These are phyloP conservation scores for Gastroboletus turbinatus DNA, from an alignment of 1,284 basidiomycete genomes.

Conservation along the genomic window DNA sequence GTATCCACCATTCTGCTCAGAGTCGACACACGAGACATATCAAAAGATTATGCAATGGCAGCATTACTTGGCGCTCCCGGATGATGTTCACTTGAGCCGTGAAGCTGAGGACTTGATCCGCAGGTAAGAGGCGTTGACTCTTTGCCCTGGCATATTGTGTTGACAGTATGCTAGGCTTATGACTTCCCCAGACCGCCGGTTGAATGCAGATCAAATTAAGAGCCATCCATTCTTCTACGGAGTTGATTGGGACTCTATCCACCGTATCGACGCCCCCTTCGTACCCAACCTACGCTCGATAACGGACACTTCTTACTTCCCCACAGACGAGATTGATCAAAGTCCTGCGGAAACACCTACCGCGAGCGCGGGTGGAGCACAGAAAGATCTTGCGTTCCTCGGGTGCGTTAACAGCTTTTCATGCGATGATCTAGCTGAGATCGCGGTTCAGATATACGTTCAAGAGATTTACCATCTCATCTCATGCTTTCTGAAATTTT, in stretches of 20 bases:
- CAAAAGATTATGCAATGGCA: slow-evolving; percentile 98
- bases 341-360: slow-evolving; percentile 65
- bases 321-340: slow-evolving; percentile 94
- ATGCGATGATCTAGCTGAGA: slow-evolving; percentile 6
- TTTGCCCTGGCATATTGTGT: background rate
- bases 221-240: slow-evolving; percentile 96
- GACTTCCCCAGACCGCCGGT: slow-evolving; percentile 80
- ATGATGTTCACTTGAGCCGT: slow-evolving; percentile 91
- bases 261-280: slow-evolving; percentile 92
- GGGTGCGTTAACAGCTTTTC: slow-evolving; percentile 54
- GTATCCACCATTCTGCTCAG: slow-evolving; percentile 97
- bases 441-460: slow-evolving; percentile 61
- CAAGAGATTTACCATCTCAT: slow-evolving; percentile 65
- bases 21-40: slow-evolving; percentile 98
- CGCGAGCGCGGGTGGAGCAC: slow-evolving; percentile 57
- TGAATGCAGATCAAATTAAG: slow-evolving; percentile 89
- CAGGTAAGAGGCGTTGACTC: slow-evolving; percentile 47
- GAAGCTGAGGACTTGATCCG: slow-evolving; percentile 93
- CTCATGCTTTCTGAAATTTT: slow-evolving; percentile 35
- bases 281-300: slow-evolving; percentile 90
- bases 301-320: slow-evolving; percentile 97
- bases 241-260: slow-evolving; percentile 90
- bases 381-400: slow-evolving; percentile 90
- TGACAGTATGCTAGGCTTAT: slow-evolving; percentile 59
- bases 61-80: slow-evolving; percentile 86